Percentiles rank a stretch among this genome's conserved stretches.
phyloP scores from a whole-genome alignment of 768 basidiomycete species.

The Collybiopsis confluens region DNA sequence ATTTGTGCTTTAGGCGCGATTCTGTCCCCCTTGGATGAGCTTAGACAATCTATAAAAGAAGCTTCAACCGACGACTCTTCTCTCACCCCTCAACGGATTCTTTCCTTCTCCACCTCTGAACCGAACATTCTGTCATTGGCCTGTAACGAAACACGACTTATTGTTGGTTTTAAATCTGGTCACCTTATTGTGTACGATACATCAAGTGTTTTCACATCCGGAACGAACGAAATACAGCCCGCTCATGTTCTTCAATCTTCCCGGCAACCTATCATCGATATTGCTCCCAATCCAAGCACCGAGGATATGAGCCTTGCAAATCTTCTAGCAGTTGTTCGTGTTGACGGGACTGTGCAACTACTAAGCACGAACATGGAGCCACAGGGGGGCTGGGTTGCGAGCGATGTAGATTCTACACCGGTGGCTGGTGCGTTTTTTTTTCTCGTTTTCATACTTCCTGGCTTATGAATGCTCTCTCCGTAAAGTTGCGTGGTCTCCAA shows the following conservation, averaged over 20 bases:
- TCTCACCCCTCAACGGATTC: slow-evolving; percentile 49
- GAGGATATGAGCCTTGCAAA: slow-evolving; percentile 46
- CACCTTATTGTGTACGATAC: slow-evolving; percentile 59
- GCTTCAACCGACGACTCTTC: slow-evolving; percentile 35
- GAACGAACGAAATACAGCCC: slow-evolving; percentile 39
- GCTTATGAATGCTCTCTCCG: slow-evolving; percentile 8
- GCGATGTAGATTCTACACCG: slow-evolving; percentile 45
- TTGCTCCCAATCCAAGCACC: slow-evolving; percentile 60
- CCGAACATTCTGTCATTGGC: slow-evolving; percentile 57
- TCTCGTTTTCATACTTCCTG: not conserved
- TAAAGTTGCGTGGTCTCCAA: slow-evolving; percentile 80
- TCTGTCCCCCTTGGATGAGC: slow-evolving; percentile 54
- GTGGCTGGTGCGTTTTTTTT: slow-evolving; percentile 48
- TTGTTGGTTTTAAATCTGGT: slow-evolving; percentile 58
- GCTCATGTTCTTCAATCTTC: slow-evolving; percentile 44
- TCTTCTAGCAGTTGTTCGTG: slow-evolving; percentile 52
- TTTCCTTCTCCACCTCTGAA: slow-evolving; percentile 39
- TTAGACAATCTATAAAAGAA: slow-evolving; percentile 49
- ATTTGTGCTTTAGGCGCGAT: slow-evolving; percentile 43
- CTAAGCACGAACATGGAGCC: slow-evolving; percentile 51
- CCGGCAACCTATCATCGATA: slow-evolving; percentile 43
- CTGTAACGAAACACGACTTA: slow-evolving; percentile 51
- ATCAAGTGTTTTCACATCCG: slow-evolving; percentile 42
- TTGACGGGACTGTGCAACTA: slow-evolving; percentile 50
- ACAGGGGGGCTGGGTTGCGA: slow-evolving; percentile 53